Percentiles rank a stretch among this genome's conserved stretches.
These are phyloP conservation scores for Saturnispora diversa DNA, from an alignment of 805 yeast genomes.

Conservation along the genomic window DNA sequence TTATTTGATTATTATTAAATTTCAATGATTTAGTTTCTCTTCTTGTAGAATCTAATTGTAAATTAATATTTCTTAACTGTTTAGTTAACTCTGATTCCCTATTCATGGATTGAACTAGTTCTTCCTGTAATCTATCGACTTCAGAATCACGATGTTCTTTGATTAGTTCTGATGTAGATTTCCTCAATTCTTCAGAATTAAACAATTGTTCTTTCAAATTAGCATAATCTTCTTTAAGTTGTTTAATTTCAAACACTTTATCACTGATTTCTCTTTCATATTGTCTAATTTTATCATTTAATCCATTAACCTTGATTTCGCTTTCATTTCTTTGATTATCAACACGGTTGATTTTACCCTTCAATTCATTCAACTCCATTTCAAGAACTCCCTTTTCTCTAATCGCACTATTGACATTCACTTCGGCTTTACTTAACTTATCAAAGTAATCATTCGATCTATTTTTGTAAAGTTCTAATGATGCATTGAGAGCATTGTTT, in stretches of 20 bases:
- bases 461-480: constrained; percentile 53
- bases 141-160: constrained; percentile 37
- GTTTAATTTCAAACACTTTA: constrained; percentile 46
- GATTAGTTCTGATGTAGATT: constrained; percentile 26
- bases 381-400: constrained; percentile 50
- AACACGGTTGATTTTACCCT: constrained; percentile 37
- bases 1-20: constrained; percentile 31
- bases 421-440: constrained; percentile 72
- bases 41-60: constrained; percentile 50
- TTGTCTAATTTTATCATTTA: constrained; percentile 42
- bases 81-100: constrained; percentile 60
- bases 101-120: constrained; percentile 47
- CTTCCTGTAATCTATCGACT: constrained; percentile 44
- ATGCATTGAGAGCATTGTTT: constrained; percentile 45
- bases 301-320: constrained; percentile 44
- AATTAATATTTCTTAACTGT: constrained; percentile 50
- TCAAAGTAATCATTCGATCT: constrained; percentile 68
- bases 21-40: constrained; percentile 37
- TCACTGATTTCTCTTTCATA: constrained; percentile 52
- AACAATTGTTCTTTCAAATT: constrained; percentile 45
- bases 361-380: constrained; percentile 46
- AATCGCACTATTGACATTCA: constrained; percentile 54
- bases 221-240: constrained; percentile 39
- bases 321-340: constrained; percentile 47
- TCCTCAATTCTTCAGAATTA: constrained; percentile 33